phyloP scores from a whole-genome alignment of 2,329 filamentous ascomycete species.

The Lasiodiplodia theobromae region DNA sequence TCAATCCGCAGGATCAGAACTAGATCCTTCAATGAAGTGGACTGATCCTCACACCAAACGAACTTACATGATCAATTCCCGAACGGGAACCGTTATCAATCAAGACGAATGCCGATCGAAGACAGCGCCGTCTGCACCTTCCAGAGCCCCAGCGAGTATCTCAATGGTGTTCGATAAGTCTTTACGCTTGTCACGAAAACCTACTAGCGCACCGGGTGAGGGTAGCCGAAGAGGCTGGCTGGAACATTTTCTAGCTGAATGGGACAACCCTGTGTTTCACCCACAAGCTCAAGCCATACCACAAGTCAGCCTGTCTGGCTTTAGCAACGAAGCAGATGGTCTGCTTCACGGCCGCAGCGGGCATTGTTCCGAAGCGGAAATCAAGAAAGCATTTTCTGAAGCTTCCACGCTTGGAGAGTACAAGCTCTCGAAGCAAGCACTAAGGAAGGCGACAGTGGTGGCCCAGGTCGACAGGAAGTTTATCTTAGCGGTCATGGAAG shows the following conservation, averaged over 20 bases:
- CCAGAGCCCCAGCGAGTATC: conserved; percentile 30
- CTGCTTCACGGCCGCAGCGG: conserved; percentile 7
- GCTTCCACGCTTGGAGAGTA: conserved; percentile 35
- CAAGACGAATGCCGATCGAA: not conserved
- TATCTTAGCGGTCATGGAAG: conserved; percentile 70
- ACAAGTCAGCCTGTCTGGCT: conserved; percentile 41
- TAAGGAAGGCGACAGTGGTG: conserved; percentile 71
- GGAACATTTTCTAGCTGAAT: conserved; percentile 65
- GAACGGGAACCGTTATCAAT: conserved; percentile 58
- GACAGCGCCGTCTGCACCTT: conserved; percentile 18
- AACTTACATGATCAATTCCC: conserved; percentile 59
- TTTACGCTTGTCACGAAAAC: conserved; percentile 41
- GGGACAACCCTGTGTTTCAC: conserved; percentile 81
- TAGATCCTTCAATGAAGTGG: conserved; percentile 61
- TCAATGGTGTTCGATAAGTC: conserved; percentile 37
- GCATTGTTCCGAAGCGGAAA: conserved; percentile 30
- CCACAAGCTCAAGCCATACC: conserved; percentile 53
- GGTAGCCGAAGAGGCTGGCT: conserved; percentile 59
- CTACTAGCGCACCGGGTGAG: conserved; percentile 28
- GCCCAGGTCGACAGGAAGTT: conserved; percentile 91
- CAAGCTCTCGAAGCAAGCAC: conserved; percentile 66
- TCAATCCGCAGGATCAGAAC: conserved; percentile 1
- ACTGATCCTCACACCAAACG: conserved; percentile 66
- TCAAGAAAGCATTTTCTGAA: conserved; percentile 39
- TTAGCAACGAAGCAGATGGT: conserved; percentile 22